Evolutionary conservation across 1,284 basidiomycete species (phyloP).

Genomic region (Apiotrichum siamense): DNA sequence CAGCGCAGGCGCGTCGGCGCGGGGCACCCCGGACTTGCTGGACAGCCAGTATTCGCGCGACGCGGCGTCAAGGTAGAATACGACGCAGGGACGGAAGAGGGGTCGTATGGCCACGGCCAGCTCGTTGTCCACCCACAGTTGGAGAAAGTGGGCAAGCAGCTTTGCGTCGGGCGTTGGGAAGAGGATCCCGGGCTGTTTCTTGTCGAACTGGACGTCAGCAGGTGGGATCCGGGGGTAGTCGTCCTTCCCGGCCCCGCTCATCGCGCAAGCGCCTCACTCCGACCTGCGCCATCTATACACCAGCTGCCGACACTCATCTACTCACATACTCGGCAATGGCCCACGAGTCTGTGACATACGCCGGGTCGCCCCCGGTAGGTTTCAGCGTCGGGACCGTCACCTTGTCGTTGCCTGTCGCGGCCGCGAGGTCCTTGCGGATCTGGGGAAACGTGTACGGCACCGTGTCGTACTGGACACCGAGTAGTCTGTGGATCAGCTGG

Average conservation of each 20-base stretch:
- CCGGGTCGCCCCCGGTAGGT: conserved; percentile 7
- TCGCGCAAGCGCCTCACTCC: too few relatives aligned
- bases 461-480: conserved; percentile 16
- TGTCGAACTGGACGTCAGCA: conserved; percentile 1
- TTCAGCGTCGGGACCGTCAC: conserved; percentile 32
- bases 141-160: neutral
- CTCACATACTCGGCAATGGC: conserved; percentile 29
- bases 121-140: neutral
- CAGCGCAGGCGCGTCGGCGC: neutral
- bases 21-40: conserved; percentile 1
- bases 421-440: conserved; percentile 26
- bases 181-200: neutral
- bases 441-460: conserved; percentile 19
- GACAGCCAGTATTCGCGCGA: neutral
- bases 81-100: conserved; percentile 3
- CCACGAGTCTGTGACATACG: conserved; percentile 26
- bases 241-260: too few relatives aligned
- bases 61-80: neutral
- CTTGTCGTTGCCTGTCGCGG: conserved; percentile 19
- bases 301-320: too few relatives aligned
- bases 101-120: neutral
- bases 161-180: neutral
- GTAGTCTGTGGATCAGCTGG: conserved; percentile 11
- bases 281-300: too few relatives aligned
- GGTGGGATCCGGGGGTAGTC: neutral